Percentiles rank a stretch among this genome's conserved stretches.
Conservation (phyloP, 2,329 filamentous ascomycete species). For the Daldinia sp. region DNA sequence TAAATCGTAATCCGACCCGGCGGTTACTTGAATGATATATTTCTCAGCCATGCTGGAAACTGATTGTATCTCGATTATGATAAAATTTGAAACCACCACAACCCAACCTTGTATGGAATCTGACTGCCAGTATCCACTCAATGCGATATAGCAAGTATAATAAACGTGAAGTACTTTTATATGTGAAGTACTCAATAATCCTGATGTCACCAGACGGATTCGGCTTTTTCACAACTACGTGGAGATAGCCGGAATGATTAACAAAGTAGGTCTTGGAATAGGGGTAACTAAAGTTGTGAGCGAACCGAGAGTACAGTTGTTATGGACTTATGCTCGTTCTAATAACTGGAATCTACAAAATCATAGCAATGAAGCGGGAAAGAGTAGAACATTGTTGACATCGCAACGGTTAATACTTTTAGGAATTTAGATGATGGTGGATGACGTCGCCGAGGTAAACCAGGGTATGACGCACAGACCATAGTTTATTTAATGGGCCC, state of each 20-base stretch:
- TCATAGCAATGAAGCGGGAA: background rate
- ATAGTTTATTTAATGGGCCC: conserved; percentile 33
- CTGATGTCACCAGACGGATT: background rate
- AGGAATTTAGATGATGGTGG: conserved; percentile 30
- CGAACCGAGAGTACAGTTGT: background rate
- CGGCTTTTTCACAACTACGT: background rate
- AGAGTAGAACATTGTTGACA: background rate
- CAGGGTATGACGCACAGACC: conserved; percentile 40
- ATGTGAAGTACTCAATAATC: background rate
- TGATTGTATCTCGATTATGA: too few species aligned
- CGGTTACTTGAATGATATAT: conserved; percentile 85
- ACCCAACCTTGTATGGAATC: background rate
- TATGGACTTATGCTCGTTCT: background rate
- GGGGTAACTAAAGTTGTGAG: background rate
- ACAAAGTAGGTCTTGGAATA: background rate
- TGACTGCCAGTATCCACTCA: background rate
- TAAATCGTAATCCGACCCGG: conserved; percentile 80
- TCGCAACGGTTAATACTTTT: background rate
- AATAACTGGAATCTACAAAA: background rate
- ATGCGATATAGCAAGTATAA: background rate
- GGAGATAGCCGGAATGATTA: background rate
- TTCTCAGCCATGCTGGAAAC: conserved; percentile 68
- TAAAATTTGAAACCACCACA: background rate
- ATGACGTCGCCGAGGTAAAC: conserved; percentile 41
- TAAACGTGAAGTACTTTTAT: background rate